A percentile compares a stretch with the other conserved stretches of the same genome.
Conservation (phyloP, 257 asterid genomes). For the Mentha longifolia region DNA sequence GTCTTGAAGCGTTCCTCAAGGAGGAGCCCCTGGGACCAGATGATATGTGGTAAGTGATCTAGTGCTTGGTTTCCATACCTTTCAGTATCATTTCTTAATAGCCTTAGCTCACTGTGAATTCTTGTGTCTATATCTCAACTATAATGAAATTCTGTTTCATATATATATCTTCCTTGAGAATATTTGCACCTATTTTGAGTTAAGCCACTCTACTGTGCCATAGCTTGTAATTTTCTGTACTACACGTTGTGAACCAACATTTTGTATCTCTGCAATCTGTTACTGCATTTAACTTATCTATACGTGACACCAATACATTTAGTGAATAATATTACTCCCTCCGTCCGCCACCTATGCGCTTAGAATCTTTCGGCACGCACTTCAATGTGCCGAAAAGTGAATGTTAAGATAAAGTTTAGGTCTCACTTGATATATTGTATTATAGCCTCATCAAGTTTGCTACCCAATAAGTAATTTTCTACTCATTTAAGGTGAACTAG, state of each 20-base stretch:
- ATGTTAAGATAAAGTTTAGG: no score
- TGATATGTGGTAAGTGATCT: slow-evolving; percentile 92
- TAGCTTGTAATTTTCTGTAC: no score
- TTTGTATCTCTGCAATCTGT: not conserved
- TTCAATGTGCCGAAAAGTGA: no score
- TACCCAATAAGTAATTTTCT: not conserved
- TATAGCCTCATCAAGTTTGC: no score
- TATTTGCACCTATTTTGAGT: slow-evolving; percentile 2
- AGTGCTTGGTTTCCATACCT: slow-evolving; percentile 16
- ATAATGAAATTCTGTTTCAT: slow-evolving; percentile 3
- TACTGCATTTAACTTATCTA: slow-evolving; percentile 5
- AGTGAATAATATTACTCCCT: not conserved
- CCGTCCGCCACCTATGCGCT: no score
- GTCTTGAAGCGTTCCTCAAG: slow-evolving; percentile 93
- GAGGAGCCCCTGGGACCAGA: slow-evolving; percentile 99
- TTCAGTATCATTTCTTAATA: slow-evolving; percentile 12
- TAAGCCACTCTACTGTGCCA: not conserved
- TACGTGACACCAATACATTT: not conserved
- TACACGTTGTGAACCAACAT: no score
- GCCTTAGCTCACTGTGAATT: slow-evolving; percentile 18
- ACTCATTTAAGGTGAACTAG: slow-evolving; percentile 18
- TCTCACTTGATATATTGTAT: no score
- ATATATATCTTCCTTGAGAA: slow-evolving; percentile 8
- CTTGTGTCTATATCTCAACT: slow-evolving; percentile 11
- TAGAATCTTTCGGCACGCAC: no score